Evolutionary conservation across 352 stramenopile genomes (phyloP).

Genomic region (Pythium dissimile): DNA sequence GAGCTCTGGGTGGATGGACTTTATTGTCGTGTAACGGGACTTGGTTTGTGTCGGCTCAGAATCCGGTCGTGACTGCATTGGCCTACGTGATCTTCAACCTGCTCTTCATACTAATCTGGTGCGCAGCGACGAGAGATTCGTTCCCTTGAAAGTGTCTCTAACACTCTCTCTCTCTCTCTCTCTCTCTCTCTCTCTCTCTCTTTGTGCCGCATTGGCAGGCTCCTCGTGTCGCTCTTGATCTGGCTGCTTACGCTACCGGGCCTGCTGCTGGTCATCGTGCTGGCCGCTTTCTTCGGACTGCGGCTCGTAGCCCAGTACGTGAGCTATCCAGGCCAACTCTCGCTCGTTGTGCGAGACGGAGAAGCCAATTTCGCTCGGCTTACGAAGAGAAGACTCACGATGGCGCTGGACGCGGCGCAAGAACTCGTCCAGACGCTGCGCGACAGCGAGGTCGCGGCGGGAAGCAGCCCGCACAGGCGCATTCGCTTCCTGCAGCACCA

Average conservation of each 20-base stretch:
- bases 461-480: slow-evolving; percentile 6
- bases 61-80: slow-evolving; percentile 49
- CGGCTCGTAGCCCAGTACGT: slow-evolving; percentile 56
- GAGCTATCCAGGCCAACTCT: slow-evolving; percentile 70
- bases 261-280: slow-evolving; percentile 31
- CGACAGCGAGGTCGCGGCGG: slow-evolving; percentile 18
- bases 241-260: slow-evolving; percentile 50
- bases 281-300: slow-evolving; percentile 24
- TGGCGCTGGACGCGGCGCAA: slow-evolving; percentile 56
- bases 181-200: background rate
- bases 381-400: slow-evolving; percentile 61
- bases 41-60: slow-evolving; percentile 25
- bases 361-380: slow-evolving; percentile 75
- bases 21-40: no score
- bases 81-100: slow-evolving; percentile 53
- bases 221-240: slow-evolving; percentile 47
- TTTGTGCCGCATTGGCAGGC: slow-evolving; percentile 13
- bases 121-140: background rate
- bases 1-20: background rate
- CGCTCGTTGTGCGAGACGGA: slow-evolving; percentile 74
- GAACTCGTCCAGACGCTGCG: slow-evolving; percentile 44
- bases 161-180: background rate
- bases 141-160: background rate
- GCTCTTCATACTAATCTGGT: slow-evolving; percentile 57
- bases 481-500: slow-evolving; percentile 60